Percentiles rank a stretch among this genome's conserved stretches.
These are phyloP conservation scores for Amyloporia xantha DNA, from an alignment of 768 basidiomycete species.

Conservation along the genomic window DNA sequence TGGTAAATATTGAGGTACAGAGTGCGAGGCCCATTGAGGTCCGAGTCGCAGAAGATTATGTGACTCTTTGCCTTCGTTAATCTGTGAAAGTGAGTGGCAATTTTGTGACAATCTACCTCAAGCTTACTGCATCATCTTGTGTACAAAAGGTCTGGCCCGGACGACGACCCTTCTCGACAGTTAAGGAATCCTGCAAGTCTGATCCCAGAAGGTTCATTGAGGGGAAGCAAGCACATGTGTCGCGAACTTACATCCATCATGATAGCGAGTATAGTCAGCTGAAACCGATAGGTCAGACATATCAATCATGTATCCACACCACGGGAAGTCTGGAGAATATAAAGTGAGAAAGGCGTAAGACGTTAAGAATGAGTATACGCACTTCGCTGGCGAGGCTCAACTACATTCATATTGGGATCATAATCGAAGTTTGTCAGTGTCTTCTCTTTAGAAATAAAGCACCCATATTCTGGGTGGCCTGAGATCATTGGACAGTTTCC, in stretches of 20 bases:
- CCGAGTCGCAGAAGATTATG: constrained; percentile 71
- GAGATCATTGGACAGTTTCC: neutral
- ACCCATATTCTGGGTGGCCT: constrained; percentile 95
- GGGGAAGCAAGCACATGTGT: too few relatives aligned
- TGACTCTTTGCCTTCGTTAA: constrained; percentile 70
- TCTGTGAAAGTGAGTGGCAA: constrained; percentile 30
- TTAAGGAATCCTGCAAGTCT: constrained; percentile 65
- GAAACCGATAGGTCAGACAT: constrained; percentile 71
- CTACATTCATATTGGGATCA: constrained; percentile 45
- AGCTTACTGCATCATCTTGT: constrained; percentile 70
- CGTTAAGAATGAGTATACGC: constrained; percentile 7
- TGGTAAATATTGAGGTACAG: constrained; percentile 84
- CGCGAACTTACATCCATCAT: constrained; percentile 47
- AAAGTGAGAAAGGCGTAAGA: neutral
- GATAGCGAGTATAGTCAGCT: constrained; percentile 70
- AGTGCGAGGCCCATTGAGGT: constrained; percentile 52
- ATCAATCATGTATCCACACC: constrained; percentile 86
- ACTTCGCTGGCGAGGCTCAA: constrained; percentile 40
- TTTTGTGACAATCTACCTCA: neutral
- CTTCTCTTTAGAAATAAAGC: constrained; percentile 83
- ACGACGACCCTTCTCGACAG: constrained; percentile 57
- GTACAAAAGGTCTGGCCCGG: constrained; percentile 57
- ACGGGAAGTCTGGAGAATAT: constrained; percentile 65
- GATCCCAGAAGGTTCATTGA: constrained; percentile 4
- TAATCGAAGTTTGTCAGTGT: constrained; percentile 83